Percentiles rank a stretch among this genome's conserved stretches.
Conservation (phyloP, 129 eudicot genomes). For the Heracleum sosnowskyi region DNA sequence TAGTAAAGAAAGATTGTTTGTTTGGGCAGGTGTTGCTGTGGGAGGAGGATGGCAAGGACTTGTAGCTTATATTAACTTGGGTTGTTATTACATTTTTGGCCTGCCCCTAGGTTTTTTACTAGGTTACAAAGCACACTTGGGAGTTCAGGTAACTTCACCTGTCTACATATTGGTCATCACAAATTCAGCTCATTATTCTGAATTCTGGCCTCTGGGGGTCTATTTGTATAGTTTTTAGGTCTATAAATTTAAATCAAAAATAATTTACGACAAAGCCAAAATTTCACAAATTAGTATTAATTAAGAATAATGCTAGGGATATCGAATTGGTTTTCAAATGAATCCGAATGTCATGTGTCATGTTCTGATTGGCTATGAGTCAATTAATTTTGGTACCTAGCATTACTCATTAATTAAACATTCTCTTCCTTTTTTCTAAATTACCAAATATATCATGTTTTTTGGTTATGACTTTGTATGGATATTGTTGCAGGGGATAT, state of each 20-base stretch:
- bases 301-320: too few relatives aligned
- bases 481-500: slow-evolving; percentile 46
- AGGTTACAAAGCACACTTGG: slow-evolving; percentile 51
- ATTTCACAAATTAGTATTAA: too few relatives aligned
- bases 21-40: slow-evolving; percentile 58
- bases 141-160: slow-evolving; percentile 44
- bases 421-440: neutral
- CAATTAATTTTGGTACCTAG: too few relatives aligned
- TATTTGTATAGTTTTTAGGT: neutral
- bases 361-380: too few relatives aligned
- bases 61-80: slow-evolving; percentile 56
- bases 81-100: slow-evolving; percentile 60
- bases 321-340: too few relatives aligned
- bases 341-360: too few relatives aligned
- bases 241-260: too few relatives aligned
- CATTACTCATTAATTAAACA: too few relatives aligned
- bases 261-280: neutral
- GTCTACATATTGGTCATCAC: neutral
- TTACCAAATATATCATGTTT: neutral
- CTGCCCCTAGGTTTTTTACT: slow-evolving; percentile 62
- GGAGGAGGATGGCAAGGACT: slow-evolving; percentile 88
- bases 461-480: neutral
- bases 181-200: neutral
- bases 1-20: neutral
- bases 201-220: neutral